phyloP scores from a whole-genome alignment of 257 asterid genomes.

The Verbascum thapsus region DNA sequence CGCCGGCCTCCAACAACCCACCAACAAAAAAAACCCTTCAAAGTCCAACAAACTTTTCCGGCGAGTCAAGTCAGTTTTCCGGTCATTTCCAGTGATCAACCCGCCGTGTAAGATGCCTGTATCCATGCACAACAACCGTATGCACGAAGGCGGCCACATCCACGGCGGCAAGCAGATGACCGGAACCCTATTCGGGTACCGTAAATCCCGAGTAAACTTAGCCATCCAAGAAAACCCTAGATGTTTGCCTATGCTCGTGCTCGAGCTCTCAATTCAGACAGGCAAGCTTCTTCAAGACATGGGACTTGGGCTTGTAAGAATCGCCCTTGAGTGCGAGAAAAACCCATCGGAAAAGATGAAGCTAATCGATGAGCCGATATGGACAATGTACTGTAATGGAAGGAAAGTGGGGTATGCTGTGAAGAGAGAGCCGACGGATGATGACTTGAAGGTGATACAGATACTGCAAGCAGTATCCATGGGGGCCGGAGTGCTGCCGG shows the following conservation, averaged over 20 bases:
- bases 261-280: constrained; percentile 76
- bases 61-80: constrained; percentile 65
- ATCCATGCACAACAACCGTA: constrained; percentile 41
- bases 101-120: constrained; percentile 89
- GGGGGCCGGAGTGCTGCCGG: constrained; percentile 91
- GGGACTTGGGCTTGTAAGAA: constrained; percentile 81
- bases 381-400: constrained; percentile 87
- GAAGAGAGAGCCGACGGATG: constrained; percentile 70
- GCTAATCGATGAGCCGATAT: constrained; percentile 77
- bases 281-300: constrained; percentile 86
- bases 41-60: constrained; percentile 61
- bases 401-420: constrained; percentile 78
- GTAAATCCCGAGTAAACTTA: constrained; percentile 68
- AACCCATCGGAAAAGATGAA: constrained; percentile 56
- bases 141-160: constrained; percentile 61
- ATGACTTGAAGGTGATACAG: constrained; percentile 72
- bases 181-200: constrained; percentile 78
- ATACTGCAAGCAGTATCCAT: constrained; percentile 71
- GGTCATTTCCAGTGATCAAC: constrained; percentile 79
- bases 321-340: constrained; percentile 86
- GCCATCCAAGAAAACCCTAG: constrained; percentile 77
- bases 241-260: constrained; percentile 67
- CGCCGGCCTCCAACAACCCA: constrained; percentile 49
- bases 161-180: constrained; percentile 85
- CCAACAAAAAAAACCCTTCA: constrained; percentile 50